Conservation (phyloP, 106 monocot species). For the Vanilla planifolia region DNA sequence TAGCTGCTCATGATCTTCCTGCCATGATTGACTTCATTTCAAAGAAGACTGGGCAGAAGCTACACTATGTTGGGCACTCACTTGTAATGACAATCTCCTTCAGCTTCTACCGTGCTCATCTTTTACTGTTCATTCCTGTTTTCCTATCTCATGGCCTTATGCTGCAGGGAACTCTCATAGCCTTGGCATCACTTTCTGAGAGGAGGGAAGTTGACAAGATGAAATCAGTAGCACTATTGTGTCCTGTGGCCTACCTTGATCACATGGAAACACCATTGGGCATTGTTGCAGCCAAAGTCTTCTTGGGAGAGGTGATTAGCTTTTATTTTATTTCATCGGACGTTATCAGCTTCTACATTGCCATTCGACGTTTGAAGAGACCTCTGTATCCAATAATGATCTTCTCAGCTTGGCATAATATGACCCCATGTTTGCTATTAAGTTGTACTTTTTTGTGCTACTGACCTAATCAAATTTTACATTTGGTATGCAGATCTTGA, state of each 20-base stretch:
- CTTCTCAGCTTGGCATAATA: too few species aligned
- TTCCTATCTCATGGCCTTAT: too few species aligned
- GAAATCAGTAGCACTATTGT: constrained; percentile 41
- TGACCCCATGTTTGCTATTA: too few species aligned
- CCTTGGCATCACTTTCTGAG: constrained; percentile 60
- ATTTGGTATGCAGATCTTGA: constrained; percentile 35
- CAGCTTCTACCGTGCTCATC: not conserved
- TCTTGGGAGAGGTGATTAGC: constrained; percentile 39
- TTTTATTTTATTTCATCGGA: too few species aligned
- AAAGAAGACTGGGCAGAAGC: constrained; percentile 38
- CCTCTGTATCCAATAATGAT: too few species aligned
- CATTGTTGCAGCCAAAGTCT: constrained; percentile 45
- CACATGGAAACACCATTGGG: constrained; percentile 59
- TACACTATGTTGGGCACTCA: constrained; percentile 74
- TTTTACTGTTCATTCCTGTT: not conserved
- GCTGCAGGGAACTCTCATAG: constrained; percentile 50
- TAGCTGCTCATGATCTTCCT: constrained; percentile 50
- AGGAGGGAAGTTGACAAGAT: constrained; percentile 45
- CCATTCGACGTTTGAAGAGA: too few species aligned
- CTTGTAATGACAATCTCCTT: constrained; percentile 18
- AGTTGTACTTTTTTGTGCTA: too few species aligned
- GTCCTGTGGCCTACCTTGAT: constrained; percentile 51
- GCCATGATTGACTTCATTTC: constrained; percentile 40
- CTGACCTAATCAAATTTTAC: too few species aligned
- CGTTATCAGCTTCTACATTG: too few species aligned